A percentile compares a stretch with the other conserved stretches of the same genome.
Conservation (phyloP, 139 green algal genomes). For the Desmodesmus armatus region DNA sequence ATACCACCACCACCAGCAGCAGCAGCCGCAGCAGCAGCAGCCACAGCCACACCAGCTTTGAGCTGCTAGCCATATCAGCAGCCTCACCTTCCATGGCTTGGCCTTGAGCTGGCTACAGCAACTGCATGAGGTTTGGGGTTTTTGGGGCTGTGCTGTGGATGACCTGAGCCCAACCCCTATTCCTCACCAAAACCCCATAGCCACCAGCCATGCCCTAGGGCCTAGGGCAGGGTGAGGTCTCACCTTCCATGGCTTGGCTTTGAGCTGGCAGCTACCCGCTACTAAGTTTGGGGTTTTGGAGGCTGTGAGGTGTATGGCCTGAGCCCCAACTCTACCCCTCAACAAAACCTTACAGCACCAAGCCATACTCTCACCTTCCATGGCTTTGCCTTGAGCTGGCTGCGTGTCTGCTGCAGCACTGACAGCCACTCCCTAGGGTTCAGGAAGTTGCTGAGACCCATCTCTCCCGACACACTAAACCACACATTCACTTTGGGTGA, state of each 20-base stretch:
- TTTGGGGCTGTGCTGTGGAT: no score
- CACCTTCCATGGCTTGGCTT: conserved; percentile 44
- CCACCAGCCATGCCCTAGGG: no score
- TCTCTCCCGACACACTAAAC: conserved; percentile 41
- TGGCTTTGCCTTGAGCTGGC: neutral
- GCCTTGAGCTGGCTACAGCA: no score
- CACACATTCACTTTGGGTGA: conserved; percentile 1
- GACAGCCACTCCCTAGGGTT: conserved; percentile 6
- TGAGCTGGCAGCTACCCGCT: no score
- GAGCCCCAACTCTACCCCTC: no score
- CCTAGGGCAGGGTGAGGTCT: no score
- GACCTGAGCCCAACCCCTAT: no score
- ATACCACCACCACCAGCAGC: neutral
- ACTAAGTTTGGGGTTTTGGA: no score
- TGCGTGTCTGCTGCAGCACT: neutral
- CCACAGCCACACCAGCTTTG: neutral
- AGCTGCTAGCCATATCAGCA: neutral
- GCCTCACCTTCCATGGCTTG: conserved; percentile 40
- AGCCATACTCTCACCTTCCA: conserved; percentile 32
- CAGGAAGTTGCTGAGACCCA: conserved; percentile 39
- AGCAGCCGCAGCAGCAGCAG: neutral
- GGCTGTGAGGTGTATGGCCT: no score
- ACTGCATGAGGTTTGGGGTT: no score
- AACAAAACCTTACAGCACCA: no score
- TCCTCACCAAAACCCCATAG: no score